Conservation (phyloP, 176 grass and related monocot species). For the Luzula sylvatica region DNA sequence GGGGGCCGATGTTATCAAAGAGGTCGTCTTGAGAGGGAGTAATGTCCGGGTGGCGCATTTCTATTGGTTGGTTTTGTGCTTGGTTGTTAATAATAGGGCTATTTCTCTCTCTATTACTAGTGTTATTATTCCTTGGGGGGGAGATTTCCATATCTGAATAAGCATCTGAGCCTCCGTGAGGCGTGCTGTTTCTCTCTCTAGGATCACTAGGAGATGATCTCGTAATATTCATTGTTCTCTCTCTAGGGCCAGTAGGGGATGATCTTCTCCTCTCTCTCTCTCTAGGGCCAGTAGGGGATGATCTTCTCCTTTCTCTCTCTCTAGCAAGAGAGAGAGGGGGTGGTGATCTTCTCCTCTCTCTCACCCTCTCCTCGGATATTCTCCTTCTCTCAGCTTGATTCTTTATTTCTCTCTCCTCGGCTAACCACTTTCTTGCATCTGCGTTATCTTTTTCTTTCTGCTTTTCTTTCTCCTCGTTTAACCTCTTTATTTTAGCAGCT, state of each 20-base stretch:
- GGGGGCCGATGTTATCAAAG: conserved; percentile 9
- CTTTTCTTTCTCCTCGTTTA: too few species aligned
- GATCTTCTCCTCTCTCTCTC: conserved; percentile 25
- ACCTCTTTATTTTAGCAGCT: too few species aligned
- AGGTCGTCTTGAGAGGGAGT: conserved; percentile 9
- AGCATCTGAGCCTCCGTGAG: background rate
- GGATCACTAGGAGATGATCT: background rate
- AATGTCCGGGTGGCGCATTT: conserved; percentile 11
- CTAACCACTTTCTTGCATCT: background rate
- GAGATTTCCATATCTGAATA: conserved; percentile 54
- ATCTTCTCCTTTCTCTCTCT: conserved; percentile 45
- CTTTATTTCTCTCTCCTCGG: background rate
- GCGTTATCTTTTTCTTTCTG: background rate
- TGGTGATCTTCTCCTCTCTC: background rate
- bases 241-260: conserved; percentile 7
- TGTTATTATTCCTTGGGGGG: conserved; percentile 4
- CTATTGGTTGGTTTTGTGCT: conserved; percentile 1
- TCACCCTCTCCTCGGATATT: background rate
- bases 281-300: conserved; percentile 7
- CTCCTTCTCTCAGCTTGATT: background rate
- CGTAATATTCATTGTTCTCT: background rate
- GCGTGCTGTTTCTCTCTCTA: conserved; percentile 7
- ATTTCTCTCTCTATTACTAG: conserved; percentile 1
- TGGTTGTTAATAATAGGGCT: background rate
- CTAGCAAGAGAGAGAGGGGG: too few species aligned